Percentiles rank a stretch among this genome's conserved stretches.
Conservation (phyloP, 2,329 filamentous ascomycete species). For the Venturia effusa region DNA sequence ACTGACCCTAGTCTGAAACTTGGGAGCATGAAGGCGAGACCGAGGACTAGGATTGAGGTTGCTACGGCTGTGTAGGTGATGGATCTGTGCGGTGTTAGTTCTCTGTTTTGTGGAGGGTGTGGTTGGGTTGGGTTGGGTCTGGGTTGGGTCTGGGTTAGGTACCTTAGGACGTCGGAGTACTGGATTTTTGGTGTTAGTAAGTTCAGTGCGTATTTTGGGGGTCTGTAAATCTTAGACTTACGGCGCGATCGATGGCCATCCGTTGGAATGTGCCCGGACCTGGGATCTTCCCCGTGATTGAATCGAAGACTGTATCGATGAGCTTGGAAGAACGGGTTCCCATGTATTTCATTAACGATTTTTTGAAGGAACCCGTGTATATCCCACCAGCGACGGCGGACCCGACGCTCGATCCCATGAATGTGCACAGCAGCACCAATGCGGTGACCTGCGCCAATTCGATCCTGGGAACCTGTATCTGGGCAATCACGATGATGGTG, state of each 20-base stretch:
- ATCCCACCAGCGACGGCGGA: conserved; percentile 38
- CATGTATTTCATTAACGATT: conserved; percentile 26
- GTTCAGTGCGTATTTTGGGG: too few relatives aligned
- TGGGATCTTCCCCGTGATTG: conserved; percentile 31
- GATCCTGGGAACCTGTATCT: conserved; percentile 34
- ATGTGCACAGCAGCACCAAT: conserved; percentile 32
- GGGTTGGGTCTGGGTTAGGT: neutral
- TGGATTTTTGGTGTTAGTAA: neutral
- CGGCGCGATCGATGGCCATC: conserved; percentile 31
- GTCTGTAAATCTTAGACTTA: conserved; percentile 15
- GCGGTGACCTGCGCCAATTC: conserved; percentile 40
- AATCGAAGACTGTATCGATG: conserved; percentile 33
- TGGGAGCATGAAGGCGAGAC: neutral
- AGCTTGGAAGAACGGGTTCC: conserved; percentile 21
- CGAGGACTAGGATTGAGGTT: neutral
- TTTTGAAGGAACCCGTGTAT: conserved; percentile 36
- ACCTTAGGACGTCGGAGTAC: conserved; percentile 1
- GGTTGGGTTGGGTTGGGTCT: too few relatives aligned
- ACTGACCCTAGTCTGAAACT: neutral
- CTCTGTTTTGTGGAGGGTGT: too few relatives aligned
- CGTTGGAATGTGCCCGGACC: conserved; percentile 31
- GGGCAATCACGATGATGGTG: conserved; percentile 32
- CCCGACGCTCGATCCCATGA: conserved; percentile 30
- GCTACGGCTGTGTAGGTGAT: neutral
- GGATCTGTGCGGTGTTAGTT: neutral